Evolutionary conservation across 2,329 filamentous ascomycete genomes (phyloP).

Genomic region (Coniochaeta sp.): DNA sequence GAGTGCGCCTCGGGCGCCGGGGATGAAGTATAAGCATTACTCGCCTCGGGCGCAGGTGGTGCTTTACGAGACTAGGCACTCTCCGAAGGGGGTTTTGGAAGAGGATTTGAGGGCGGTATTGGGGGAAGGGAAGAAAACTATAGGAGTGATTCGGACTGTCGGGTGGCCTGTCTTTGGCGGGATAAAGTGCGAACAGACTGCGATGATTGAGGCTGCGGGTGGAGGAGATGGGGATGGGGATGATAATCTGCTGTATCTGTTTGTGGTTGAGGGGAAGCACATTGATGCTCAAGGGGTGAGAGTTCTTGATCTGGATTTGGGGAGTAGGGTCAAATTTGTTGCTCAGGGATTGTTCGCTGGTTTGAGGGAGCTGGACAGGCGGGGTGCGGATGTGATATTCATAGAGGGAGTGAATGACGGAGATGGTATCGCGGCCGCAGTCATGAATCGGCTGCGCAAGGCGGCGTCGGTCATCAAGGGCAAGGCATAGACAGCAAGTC

Average conservation of each 20-base stretch:
- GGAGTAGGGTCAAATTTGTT: conserved; percentile 62
- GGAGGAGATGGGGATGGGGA: conserved; percentile 16
- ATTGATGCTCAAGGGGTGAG: conserved; percentile 25
- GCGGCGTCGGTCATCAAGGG: conserved; percentile 56
- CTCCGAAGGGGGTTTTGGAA: conserved; percentile 4
- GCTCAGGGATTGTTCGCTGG: conserved; percentile 85
- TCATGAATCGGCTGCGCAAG: conserved; percentile 79
- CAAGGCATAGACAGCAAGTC: conserved; percentile 12
- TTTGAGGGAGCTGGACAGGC: conserved; percentile 74
- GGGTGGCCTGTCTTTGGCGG: conserved; percentile 41
- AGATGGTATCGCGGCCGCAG: conserved; percentile 75
- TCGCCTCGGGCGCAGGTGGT: conserved; percentile 83
- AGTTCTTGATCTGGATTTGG: conserved; percentile 66
- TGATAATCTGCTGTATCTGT: conserved; percentile 5
- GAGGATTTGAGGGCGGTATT: conserved; percentile 7
- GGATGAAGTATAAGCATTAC: conserved; percentile 99
- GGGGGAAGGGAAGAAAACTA: conserved; percentile 15
- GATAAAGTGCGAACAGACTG: conserved; percentile 23
- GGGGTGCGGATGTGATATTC: conserved; percentile 73
- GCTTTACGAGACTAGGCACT: conserved; percentile 58
- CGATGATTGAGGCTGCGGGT: conserved; percentile 6
- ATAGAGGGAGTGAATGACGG: conserved; percentile 81
- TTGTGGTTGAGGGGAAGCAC: conserved; percentile 28
- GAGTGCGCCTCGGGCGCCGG: conserved; percentile 70
- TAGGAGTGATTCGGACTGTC: conserved; percentile 50